phyloP scores from a whole-genome alignment of 495 filamentous ascomycete species.

The Penicillium soppii region DNA sequence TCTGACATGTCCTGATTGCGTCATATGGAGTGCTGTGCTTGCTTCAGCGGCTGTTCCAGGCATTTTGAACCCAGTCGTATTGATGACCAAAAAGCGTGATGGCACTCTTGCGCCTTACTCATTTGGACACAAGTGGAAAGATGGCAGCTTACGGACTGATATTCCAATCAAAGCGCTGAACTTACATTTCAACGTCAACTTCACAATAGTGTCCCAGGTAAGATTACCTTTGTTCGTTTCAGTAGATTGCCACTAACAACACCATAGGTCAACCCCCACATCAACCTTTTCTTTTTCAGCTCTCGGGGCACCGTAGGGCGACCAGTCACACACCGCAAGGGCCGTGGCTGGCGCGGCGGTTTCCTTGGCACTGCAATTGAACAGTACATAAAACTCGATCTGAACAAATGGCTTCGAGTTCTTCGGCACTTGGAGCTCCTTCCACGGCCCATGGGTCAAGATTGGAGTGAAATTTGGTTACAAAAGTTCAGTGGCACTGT shows the following conservation, averaged over 20 bases:
- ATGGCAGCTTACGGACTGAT: conserved; percentile 89
- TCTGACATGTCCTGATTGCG: conserved; percentile 90
- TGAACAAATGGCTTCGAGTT: conserved; percentile 95
- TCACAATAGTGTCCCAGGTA: conserved; percentile 86
- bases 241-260: conserved; percentile 8
- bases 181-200: conserved; percentile 96
- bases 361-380: conserved; percentile 90
- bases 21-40: conserved; percentile 95
- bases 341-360: conserved; percentile 93
- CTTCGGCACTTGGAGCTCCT: conserved; percentile 88
- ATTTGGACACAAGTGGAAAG: conserved; percentile 98
- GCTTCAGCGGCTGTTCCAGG: conserved; percentile 96
- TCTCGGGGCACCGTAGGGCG: conserved; percentile 86
- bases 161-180: conserved; percentile 93
- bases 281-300: conserved; percentile 98
- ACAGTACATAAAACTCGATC: conserved; percentile 91
- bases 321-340: conserved; percentile 90
- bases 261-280: conserved; percentile 80
- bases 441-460: conserved; percentile 86
- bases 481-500: conserved; percentile 93
- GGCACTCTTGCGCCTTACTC: conserved; percentile 80
- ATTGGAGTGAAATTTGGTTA: conserved; percentile 94
- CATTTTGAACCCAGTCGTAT: conserved; percentile 90
- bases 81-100: conserved; percentile 87
- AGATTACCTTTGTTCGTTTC: conserved; percentile 8